Conservation (phyloP, 2,329 filamentous ascomycete genomes). For the Trichoderma sp. region DNA sequence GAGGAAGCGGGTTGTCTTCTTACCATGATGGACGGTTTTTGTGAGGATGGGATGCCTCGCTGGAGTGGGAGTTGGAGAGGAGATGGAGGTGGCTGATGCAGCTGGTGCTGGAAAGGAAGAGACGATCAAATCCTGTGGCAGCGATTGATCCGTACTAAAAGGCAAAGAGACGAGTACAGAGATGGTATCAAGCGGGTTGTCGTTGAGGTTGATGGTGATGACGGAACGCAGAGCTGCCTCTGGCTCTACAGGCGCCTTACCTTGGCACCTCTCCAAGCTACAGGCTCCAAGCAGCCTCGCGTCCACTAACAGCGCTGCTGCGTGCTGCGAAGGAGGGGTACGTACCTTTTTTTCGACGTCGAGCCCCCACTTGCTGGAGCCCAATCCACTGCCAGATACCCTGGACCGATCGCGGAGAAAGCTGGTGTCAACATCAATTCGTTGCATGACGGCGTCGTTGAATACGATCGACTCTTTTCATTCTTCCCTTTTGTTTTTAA, state of each 20-base stretch:
- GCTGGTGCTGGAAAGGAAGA: neutral
- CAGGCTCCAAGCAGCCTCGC: constrained; percentile 40
- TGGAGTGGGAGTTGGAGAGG: neutral
- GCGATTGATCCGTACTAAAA: neutral
- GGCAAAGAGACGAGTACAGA: neutral
- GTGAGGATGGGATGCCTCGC: neutral
- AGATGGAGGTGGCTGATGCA: neutral
- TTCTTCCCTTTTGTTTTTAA: neutral
- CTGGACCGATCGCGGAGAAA: constrained; percentile 32
- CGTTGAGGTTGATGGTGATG: constrained; percentile 6
- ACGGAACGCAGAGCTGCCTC: constrained; percentile 24
- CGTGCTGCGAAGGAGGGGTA: constrained; percentile 27
- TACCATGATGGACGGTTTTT: constrained; percentile 52
- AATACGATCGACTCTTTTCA: neutral
- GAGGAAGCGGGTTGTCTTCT: constrained; percentile 32
- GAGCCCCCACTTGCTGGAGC: neutral
- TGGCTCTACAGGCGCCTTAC: neutral
- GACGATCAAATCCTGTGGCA: neutral
- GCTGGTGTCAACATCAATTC: constrained; percentile 11
- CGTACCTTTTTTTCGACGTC: constrained; percentile 30
- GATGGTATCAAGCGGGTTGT: neutral
- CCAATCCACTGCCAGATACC: neutral
- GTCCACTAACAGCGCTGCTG: constrained; percentile 25
- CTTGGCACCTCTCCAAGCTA: neutral
- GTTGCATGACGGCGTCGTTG: neutral